Evolutionary conservation across 306 rosid genomes (phyloP).

Genomic region (Alnus glutinosa): DNA sequence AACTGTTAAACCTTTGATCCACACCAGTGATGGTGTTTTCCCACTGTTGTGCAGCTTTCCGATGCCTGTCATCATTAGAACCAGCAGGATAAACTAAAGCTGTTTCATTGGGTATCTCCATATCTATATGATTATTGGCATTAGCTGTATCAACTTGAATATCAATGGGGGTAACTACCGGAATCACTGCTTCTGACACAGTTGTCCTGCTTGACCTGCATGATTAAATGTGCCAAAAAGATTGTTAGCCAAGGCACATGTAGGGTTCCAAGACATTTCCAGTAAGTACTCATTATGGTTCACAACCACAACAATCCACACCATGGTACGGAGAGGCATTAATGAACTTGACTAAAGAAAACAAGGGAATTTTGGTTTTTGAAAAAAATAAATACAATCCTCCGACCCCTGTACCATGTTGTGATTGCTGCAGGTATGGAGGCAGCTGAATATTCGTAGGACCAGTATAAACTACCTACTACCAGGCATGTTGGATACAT

Average conservation of each 20-base stretch:
- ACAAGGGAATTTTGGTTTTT: constrained; percentile 2
- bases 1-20: constrained; percentile 90
- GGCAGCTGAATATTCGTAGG: constrained; percentile 4
- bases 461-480: constrained; percentile 66
- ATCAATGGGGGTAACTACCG: constrained; percentile 51
- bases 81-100: constrained; percentile 42
- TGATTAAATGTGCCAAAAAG: constrained; percentile 23
- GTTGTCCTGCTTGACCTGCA: constrained; percentile 96
- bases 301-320: constrained; percentile 18
- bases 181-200: constrained; percentile 76
- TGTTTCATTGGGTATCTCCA: constrained; percentile 43
- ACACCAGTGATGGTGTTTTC: constrained; percentile 95
- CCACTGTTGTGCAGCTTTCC: constrained; percentile 90
- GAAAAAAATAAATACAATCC: not conserved
- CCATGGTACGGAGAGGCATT: constrained; percentile 13
- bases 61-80: constrained; percentile 54
- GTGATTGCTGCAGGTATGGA: constrained; percentile 20
- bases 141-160: constrained; percentile 37
- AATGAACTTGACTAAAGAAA: not conserved
- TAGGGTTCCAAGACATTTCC: constrained; percentile 7
- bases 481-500: constrained; percentile 76
- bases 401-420: constrained; percentile 18
- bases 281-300: constrained; percentile 16
- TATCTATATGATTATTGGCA: constrained; percentile 37
- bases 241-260: constrained; percentile 21